These are phyloP conservation scores for Melanopsichium pennsylvanicum DNA, from an alignment of 1,284 basidiomycete genomes.

Conservation along the genomic window DNA sequence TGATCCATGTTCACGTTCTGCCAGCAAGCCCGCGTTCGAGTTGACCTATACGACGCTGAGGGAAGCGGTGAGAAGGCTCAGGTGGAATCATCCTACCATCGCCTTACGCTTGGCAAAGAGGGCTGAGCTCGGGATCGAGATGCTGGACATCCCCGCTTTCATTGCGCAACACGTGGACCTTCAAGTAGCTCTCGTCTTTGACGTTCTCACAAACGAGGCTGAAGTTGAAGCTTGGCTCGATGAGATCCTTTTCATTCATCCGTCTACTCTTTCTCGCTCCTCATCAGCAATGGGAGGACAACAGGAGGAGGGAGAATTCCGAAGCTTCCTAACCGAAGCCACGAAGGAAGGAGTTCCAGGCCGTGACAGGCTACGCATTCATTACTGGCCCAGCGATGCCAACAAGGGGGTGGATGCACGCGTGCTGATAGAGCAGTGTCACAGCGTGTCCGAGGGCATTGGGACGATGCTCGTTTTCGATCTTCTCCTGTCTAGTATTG, in stretches of 20 bases:
- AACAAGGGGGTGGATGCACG: background rate
- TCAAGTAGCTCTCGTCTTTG: conserved; percentile 38
- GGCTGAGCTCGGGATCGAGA: conserved; percentile 3
- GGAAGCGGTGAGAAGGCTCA: conserved; percentile 18
- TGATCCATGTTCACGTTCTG: too few species aligned
- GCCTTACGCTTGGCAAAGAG: conserved; percentile 24
- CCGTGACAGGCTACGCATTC: conserved; percentile 14
- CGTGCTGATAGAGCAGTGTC: conserved; percentile 26
- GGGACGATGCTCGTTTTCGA: conserved; percentile 24
- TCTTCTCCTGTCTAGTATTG: conserved; percentile 11
- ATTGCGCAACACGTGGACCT: conserved; percentile 16
- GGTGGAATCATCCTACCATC: conserved; percentile 18
- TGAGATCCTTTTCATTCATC: conserved; percentile 10
- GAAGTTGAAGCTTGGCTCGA: conserved; percentile 31
- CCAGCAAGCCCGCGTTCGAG: too few species aligned
- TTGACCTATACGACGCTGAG: background rate
- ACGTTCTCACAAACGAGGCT: conserved; percentile 1
- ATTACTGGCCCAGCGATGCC: conserved; percentile 13
- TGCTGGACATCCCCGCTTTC: conserved; percentile 3
- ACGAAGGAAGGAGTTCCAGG: conserved; percentile 17
- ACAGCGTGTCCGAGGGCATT: conserved; percentile 25
- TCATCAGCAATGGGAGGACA: too few species aligned
- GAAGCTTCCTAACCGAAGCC: background rate
- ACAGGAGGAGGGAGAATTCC: conserved; percentile 14
- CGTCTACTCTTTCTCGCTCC: too few species aligned